Evolutionary conservation across 805 yeast genomes (phyloP).

Genomic region (Danielia oregonensis): DNA sequence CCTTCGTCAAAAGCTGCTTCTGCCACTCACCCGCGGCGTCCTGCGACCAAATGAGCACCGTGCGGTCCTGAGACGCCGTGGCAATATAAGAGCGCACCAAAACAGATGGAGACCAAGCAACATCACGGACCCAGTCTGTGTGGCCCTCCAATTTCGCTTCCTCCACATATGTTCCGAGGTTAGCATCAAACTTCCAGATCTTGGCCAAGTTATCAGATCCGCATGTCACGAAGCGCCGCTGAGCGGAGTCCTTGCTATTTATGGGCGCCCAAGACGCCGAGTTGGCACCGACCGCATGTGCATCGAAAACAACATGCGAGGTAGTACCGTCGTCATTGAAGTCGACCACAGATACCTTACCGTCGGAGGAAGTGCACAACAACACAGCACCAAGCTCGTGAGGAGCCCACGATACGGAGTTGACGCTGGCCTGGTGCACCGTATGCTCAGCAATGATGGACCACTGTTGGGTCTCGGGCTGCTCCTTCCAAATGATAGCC

Average conservation of each 20-base stretch:
- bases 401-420: conserved; percentile 95
- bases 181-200: conserved; percentile 74
- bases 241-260: conserved; percentile 27
- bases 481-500: conserved; percentile 90
- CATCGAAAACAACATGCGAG: conserved; percentile 59
- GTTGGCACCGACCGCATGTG: conserved; percentile 92
- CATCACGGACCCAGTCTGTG: conserved; percentile 98
- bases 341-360: conserved; percentile 85
- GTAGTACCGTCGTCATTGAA: conserved; percentile 86
- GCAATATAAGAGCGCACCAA: conserved; percentile 87
- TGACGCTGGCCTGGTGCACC: conserved; percentile 90
- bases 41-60: conserved; percentile 94
- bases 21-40: conserved; percentile 74
- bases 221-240: conserved; percentile 83
- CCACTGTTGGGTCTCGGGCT: conserved; percentile 78
- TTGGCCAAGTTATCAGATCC: conserved; percentile 94
- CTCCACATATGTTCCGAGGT: conserved; percentile 54
- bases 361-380: conserved; percentile 90
- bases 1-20: conserved; percentile 67
- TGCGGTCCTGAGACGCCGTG: conserved; percentile 93
- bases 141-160: conserved; percentile 86
- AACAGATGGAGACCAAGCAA: conserved; percentile 94
- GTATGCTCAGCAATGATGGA: conserved; percentile 79
- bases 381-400: conserved; percentile 93
- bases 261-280: conserved; percentile 94